Conservation (phyloP, 306 rosid genomes). For the Sphenostylis stenocarpa region DNA sequence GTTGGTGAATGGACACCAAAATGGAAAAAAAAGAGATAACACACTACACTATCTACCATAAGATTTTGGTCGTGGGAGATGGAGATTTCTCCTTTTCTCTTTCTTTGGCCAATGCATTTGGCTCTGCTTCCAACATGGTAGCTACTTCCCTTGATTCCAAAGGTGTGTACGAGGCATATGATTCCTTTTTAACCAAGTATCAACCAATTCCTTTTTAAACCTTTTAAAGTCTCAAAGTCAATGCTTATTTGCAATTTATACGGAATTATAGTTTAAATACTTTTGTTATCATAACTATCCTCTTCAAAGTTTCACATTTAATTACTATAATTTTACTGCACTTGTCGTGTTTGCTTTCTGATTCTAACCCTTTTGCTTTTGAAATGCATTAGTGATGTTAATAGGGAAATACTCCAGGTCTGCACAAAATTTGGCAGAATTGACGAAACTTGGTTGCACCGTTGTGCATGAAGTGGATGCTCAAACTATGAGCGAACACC, state of each 20-base stretch:
- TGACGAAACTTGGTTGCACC: conserved; percentile 27
- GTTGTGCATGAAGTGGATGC: conserved; percentile 42
- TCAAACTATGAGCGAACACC: conserved; percentile 28
- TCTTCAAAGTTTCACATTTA: no score
- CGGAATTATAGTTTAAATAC: no score
- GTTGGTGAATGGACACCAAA: neutral
- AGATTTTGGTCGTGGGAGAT: conserved; percentile 52
- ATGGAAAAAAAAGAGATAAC: conserved; percentile 29
- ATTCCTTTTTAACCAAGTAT: neutral
- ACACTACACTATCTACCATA: conserved; percentile 38
- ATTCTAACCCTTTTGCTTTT: neutral
- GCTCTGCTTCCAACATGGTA: conserved; percentile 38
- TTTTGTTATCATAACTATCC: no score
- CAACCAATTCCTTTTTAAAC: neutral
- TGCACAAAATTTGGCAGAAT: neutral
- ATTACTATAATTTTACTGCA: no score
- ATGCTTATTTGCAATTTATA: no score
- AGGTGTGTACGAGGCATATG: neutral
- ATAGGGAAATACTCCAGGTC: neutral
- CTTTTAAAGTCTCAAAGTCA: no score
- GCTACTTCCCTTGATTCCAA: conserved; percentile 49
- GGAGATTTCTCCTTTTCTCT: conserved; percentile 58
- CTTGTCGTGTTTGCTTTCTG: neutral
- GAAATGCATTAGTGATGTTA: neutral
- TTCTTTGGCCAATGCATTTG: conserved; percentile 42